Percentiles rank a stretch among this genome's conserved stretches.
Conservation (phyloP, 306 rosid genomes). For the Dalbergia cultrata region DNA sequence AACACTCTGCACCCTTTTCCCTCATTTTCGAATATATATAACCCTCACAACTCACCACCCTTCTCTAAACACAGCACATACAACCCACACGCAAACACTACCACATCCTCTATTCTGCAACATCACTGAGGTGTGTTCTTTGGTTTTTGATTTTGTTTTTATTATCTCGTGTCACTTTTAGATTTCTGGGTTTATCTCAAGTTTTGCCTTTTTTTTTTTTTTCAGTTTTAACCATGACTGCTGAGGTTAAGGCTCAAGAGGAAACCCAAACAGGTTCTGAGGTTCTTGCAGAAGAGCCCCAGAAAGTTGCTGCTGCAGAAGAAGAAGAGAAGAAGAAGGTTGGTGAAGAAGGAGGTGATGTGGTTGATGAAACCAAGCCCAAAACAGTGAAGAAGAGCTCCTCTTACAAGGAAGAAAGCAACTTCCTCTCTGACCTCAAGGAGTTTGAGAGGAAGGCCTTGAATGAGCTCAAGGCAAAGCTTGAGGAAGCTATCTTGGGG, state of each 20-base stretch:
- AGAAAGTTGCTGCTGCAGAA: conserved; percentile 30
- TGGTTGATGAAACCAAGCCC: conserved; percentile 30
- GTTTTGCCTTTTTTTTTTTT: neutral
- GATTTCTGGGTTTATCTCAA: conserved; percentile 37
- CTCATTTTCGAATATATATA: neutral
- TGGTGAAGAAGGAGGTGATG: conserved; percentile 30
- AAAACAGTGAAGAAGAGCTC: conserved; percentile 48
- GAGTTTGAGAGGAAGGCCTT: conserved; percentile 58
- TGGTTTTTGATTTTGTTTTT: neutral
- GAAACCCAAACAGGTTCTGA: conserved; percentile 9
- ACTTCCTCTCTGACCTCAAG: conserved; percentile 57
- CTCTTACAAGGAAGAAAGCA: conserved; percentile 61
- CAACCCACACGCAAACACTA: neutral
- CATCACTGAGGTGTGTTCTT: conserved; percentile 4
- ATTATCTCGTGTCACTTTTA: neutral
- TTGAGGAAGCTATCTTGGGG: conserved; percentile 56
- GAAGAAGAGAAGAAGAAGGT: conserved; percentile 31
- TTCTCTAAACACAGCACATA: neutral
- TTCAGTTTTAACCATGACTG: conserved; percentile 48
- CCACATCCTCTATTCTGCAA: neutral
- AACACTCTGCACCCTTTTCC: neutral
- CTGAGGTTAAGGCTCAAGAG: conserved; percentile 31
- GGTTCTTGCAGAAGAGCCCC: conserved; percentile 44
- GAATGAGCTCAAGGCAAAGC: conserved; percentile 51
- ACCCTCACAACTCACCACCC: neutral